These are phyloP conservation scores for Alopecurus myosuroides DNA, from an alignment of 176 grass and related monocot genomes.

Conservation along the genomic window DNA sequence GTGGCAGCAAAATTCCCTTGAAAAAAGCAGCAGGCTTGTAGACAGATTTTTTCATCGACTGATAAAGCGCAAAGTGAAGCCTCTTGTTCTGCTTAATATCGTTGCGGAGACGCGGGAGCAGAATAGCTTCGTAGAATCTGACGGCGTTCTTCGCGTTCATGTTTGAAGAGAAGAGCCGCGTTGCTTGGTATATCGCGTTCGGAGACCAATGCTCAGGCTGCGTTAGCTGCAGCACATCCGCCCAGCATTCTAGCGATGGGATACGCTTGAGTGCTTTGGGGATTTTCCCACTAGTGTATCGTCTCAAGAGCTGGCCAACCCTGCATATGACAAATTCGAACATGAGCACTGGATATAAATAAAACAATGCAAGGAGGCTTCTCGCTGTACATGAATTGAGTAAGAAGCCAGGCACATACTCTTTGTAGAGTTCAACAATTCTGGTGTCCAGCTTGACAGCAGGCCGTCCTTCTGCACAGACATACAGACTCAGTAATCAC, in stretches of 20 bases:
- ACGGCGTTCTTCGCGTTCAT: conserved; percentile 61
- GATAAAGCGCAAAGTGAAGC: conserved; percentile 89
- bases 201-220: conserved; percentile 92
- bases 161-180: conserved; percentile 85
- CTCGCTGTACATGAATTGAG: neutral
- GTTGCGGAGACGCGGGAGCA: conserved; percentile 75
- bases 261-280: conserved; percentile 86
- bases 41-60: conserved; percentile 68
- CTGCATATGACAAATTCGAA: conserved; percentile 30
- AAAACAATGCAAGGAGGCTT: neutral
- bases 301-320: conserved; percentile 67
- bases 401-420: conserved; percentile 35
- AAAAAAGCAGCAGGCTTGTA: conserved; percentile 88
- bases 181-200: conserved; percentile 87
- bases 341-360: too few species aligned
- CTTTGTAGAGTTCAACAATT: conserved; percentile 62
- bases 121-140: conserved; percentile 68
- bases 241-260: conserved; percentile 64
- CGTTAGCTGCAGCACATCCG: conserved; percentile 75
- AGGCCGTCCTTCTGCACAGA: conserved; percentile 48
- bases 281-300: conserved; percentile 87
- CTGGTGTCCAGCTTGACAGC: conserved; percentile 52
- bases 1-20: conserved; percentile 85
- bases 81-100: conserved; percentile 83
- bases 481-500: neutral